Percentiles rank a stretch among this genome's conserved stretches.
These are phyloP conservation scores for Trebouxia sp. DNA, from an alignment of 139 green algal species.

Conservation along the genomic window DNA sequence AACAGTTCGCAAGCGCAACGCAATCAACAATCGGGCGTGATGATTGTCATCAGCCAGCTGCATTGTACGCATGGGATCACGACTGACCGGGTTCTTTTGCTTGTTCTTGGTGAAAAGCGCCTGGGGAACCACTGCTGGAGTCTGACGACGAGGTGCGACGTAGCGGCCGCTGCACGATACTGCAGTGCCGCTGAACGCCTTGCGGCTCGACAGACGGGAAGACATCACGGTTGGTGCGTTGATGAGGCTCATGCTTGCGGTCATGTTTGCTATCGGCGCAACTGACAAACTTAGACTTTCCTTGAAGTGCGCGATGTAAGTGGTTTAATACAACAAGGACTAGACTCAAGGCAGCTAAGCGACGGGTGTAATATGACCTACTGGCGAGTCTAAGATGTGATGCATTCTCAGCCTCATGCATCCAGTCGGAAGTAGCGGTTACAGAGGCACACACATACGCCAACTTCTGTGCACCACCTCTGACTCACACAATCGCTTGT, in stretches of 20 bases:
- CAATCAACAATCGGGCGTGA: no score
- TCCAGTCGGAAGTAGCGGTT: slow-evolving; percentile 4
- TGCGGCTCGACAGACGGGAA: not conserved
- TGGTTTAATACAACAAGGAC: no score
- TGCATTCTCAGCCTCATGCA: slow-evolving; percentile 26
- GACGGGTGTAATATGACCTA: no score
- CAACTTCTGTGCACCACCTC: no score
- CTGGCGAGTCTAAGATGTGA: not conserved
- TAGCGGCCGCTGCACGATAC: not conserved
- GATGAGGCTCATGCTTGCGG: not conserved
- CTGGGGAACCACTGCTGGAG: not conserved
- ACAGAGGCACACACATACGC: slow-evolving; percentile 2
- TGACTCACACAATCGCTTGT: no score
- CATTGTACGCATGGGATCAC: no score
- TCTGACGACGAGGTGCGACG: not conserved
- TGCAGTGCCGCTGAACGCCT: not conserved
- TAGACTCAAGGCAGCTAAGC: no score
- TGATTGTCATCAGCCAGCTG: no score
- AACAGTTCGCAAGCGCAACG: no score
- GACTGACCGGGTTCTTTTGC: slow-evolving; percentile 7
- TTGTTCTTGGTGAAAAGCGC: slow-evolving; percentile 34
- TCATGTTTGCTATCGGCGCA: not conserved
- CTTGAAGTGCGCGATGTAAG: not conserved
- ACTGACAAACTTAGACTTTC: not conserved
- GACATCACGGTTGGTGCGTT: not conserved